Conservation (phyloP, 345 rosid species). For the Acer saccharum region DNA sequence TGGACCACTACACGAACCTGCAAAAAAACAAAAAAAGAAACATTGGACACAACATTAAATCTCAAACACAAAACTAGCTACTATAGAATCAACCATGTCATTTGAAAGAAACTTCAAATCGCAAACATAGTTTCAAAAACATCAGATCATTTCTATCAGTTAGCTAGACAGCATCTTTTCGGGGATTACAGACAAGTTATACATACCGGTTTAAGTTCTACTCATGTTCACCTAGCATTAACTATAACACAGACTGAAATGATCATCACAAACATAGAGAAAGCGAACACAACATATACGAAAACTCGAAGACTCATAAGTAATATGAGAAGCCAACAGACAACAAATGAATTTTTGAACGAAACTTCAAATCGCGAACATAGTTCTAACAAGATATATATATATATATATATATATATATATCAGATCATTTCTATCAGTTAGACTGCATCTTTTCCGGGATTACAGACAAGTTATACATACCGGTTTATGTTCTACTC, state of each 20-base stretch:
- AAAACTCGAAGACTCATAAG: not conserved
- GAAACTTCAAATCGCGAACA: not conserved
- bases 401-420: not conserved
- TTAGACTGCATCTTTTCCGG: not conserved
- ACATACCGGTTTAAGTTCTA: not conserved
- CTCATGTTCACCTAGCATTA: not conserved
- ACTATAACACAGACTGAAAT: not conserved
- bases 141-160: not conserved
- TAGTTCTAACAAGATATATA: not conserved
- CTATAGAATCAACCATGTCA: too few relatives aligned
- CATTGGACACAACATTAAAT: not conserved
- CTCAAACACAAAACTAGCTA: not conserved
- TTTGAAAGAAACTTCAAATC: too few relatives aligned
- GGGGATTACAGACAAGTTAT: not conserved
- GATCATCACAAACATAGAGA: not conserved
- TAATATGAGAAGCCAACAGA: not conserved
- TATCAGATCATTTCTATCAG: not conserved
- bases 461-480: not conserved
- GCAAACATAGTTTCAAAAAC: not conserved
- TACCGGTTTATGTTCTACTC: not conserved
- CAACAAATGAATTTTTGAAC: not conserved
- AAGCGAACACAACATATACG: not conserved
- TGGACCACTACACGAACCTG: conserved; percentile 22
- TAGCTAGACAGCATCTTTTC: not conserved
- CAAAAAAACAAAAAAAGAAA: not conserved